A percentile compares a stretch with the other conserved stretches of the same genome.
phyloP scores from a whole-genome alignment of 352 stramenopile species.

The Globisporangium yorkense region DNA sequence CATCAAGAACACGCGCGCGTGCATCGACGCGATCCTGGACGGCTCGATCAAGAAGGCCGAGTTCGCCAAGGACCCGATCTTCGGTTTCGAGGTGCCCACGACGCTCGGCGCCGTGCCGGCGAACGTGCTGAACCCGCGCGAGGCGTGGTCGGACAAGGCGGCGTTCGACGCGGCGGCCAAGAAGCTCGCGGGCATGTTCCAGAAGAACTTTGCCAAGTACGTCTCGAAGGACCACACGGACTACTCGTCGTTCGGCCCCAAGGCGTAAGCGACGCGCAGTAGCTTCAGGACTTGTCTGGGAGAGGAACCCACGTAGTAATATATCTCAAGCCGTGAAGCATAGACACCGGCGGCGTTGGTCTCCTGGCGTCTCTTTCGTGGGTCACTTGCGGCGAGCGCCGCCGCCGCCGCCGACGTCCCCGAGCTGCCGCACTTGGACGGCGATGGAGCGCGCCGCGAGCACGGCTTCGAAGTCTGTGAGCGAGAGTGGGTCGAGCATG shows the following conservation, averaged over 20 bases:
- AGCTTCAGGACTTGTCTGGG: background rate
- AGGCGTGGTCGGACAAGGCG: constrained; percentile 90
- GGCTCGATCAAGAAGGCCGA: constrained; percentile 90
- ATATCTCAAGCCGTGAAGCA: constrained; percentile 1
- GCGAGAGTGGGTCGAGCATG: constrained; percentile 58
- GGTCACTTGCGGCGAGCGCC: background rate
- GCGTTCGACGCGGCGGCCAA: constrained; percentile 89
- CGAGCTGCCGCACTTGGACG: constrained; percentile 29
- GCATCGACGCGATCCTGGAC: constrained; percentile 96
- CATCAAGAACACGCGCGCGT: constrained; percentile 95
- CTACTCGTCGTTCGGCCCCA: constrained; percentile 95
- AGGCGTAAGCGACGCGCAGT: constrained; percentile 32
- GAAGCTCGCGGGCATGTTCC: constrained; percentile 95
- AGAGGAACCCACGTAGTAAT: background rate
- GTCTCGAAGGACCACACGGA: constrained; percentile 91
- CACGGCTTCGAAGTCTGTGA: constrained; percentile 52
- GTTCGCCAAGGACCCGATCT: constrained; percentile 87
- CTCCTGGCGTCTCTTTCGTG: background rate
- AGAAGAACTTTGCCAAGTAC: constrained; percentile 97
- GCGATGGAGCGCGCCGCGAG: constrained; percentile 27
- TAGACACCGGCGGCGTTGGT: background rate
- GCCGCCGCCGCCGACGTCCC: constrained; percentile 9
- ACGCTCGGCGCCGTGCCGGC: constrained; percentile 82
- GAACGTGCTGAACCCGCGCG: constrained; percentile 88
- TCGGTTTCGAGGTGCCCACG: constrained; percentile 93